These are phyloP conservation scores for Salvia splendens DNA, from an alignment of 257 asterid genomes.

Conservation along the genomic window DNA sequence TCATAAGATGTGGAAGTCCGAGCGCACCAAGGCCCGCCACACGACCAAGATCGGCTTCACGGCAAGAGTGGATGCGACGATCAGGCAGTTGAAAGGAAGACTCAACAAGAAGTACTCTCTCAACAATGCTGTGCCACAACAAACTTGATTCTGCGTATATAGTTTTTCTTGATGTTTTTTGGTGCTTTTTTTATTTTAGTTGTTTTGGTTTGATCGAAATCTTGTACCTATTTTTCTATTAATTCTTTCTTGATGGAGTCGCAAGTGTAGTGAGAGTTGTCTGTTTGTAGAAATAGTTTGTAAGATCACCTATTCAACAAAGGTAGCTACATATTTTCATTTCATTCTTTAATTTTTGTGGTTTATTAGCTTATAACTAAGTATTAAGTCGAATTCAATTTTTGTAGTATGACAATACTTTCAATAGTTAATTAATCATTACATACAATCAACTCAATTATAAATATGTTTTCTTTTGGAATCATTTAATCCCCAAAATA, in stretches of 20 bases:
- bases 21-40: constrained; percentile 64
- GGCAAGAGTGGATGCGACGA: constrained; percentile 84
- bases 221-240: constrained; percentile 10
- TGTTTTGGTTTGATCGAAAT: constrained; percentile 30
- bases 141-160: constrained; percentile 32
- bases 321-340: constrained; percentile 28
- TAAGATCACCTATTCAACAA: constrained; percentile 5
- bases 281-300: constrained; percentile 48
- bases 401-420: neutral
- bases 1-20: constrained; percentile 75
- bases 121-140: constrained; percentile 27
- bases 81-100: constrained; percentile 64
- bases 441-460: neutral
- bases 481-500: neutral
- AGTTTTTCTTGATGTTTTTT: constrained; percentile 12
- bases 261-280: constrained; percentile 35
- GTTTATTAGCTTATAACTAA: neutral
- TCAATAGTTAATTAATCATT: neutral
- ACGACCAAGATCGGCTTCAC: constrained; percentile 76
- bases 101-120: constrained; percentile 64
- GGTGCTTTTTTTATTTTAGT: constrained; percentile 22
- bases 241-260: constrained; percentile 38
- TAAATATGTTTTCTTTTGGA: neutral
- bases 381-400: too few relatives aligned
- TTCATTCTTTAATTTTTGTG: neutral